These are phyloP conservation scores for Trichoderma sp. DNA, from an alignment of 2,329 filamentous ascomycete genomes.

Conservation along the genomic window DNA sequence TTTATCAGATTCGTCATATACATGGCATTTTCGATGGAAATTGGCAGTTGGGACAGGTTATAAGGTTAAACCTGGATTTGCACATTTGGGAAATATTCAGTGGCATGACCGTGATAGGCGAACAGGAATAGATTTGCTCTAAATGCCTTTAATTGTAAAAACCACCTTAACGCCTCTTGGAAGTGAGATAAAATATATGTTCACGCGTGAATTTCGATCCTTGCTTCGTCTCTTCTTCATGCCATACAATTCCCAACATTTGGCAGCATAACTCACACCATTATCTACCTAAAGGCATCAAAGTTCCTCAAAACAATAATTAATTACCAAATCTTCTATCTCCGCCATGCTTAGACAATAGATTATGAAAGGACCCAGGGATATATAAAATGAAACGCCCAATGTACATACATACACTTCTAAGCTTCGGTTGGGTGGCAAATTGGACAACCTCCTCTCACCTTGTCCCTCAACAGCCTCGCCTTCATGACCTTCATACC, in stretches of 20 bases:
- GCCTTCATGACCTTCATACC: constrained; percentile 87
- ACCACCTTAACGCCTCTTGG: not conserved
- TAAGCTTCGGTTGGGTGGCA: constrained; percentile 38
- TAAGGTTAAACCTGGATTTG: constrained; percentile 14
- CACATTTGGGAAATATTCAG: not conserved
- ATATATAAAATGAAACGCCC: constrained; percentile 15
- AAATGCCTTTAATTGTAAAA: not conserved
- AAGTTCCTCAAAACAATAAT: not conserved
- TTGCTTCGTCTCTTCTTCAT: not conserved
- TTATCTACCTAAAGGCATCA: not conserved
- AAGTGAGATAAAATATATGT: not conserved
- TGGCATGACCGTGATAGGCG: not conserved
- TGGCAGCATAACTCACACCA: not conserved
- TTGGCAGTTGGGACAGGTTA: not conserved
- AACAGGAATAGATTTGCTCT: constrained; percentile 4
- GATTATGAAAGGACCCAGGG: not conserved
- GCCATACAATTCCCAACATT: not conserved
- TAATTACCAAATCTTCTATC: not conserved
- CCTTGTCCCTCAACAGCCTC: constrained; percentile 68
- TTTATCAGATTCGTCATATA: not conserved
- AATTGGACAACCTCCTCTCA: constrained; percentile 63
- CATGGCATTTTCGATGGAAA: not conserved
- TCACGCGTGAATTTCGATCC: not conserved
- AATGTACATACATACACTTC: constrained; percentile 8
- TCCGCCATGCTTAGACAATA: not conserved